phyloP scores from a whole-genome alignment of 75 land plant genomes.

The Azolla pinnata region DNA sequence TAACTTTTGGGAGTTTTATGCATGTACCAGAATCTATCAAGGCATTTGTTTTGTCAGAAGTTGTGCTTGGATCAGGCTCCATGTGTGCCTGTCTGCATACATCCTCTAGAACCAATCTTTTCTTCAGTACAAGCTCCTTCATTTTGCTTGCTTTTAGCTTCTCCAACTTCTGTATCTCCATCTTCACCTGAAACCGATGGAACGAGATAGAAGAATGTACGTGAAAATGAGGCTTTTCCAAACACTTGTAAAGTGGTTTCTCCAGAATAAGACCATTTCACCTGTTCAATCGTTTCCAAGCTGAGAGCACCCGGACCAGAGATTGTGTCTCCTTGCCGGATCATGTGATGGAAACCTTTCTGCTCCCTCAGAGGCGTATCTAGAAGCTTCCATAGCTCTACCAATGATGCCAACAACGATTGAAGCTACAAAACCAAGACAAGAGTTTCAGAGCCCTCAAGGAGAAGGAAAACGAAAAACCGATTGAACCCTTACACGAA shows the following conservation, averaged over 20 bases:
- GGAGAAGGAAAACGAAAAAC: not conserved
- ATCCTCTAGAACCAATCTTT: slow-evolving; percentile 77
- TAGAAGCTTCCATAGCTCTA: slow-evolving; percentile 90
- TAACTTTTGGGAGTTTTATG: too few relatives aligned
- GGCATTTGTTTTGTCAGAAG: slow-evolving; percentile 56
- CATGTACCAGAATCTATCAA: slow-evolving; percentile 85
- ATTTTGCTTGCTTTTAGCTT: slow-evolving; percentile 75
- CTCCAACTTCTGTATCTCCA: slow-evolving; percentile 91
- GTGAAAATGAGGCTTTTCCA: not conserved
- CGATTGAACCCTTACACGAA: too few relatives aligned
- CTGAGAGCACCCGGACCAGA: slow-evolving; percentile 71
- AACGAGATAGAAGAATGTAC: too few relatives aligned
- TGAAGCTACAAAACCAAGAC: slow-evolving; percentile 50
- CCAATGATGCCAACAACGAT: slow-evolving; percentile 62
- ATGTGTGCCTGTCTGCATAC: slow-evolving; percentile 82
- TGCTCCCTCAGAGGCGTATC: slow-evolving; percentile 76
- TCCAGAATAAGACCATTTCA: too few relatives aligned
- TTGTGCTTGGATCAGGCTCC: slow-evolving; percentile 73
- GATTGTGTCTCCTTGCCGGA: slow-evolving; percentile 70
- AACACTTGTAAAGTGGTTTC: not conserved
- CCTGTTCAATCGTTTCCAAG: slow-evolving; percentile 80
- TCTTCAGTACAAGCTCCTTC: slow-evolving; percentile 93
- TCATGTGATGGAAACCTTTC: slow-evolving; percentile 70
- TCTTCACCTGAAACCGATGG: slow-evolving; percentile 44
- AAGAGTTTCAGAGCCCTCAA: not conserved